Percentiles rank a stretch among this genome's conserved stretches.
These are phyloP conservation scores for Malus hybrid DNA, from an alignment of 331 rosid species.

Conservation along the genomic window DNA sequence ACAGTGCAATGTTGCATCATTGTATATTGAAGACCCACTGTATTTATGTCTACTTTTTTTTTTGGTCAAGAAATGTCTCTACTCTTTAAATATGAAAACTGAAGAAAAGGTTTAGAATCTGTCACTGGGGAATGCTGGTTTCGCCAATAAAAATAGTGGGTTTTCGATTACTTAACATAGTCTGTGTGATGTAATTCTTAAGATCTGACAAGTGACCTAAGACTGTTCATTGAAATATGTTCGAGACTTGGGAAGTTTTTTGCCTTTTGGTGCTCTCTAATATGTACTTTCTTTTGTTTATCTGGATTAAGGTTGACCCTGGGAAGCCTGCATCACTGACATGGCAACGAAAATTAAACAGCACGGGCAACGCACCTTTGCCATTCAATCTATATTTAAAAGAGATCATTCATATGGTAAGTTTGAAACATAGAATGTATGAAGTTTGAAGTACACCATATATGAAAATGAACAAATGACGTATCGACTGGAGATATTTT, in stretches of 20 bases:
- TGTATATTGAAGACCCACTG: neutral
- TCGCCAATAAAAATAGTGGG: neutral
- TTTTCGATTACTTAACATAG: neutral
- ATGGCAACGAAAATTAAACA: constrained; percentile 67
- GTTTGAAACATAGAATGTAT: neutral
- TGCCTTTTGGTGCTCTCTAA: neutral
- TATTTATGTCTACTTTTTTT: neutral
- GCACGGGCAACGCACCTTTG: constrained; percentile 19
- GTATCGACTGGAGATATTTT: neutral
- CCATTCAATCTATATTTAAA: constrained; percentile 40
- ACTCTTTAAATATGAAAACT: neutral
- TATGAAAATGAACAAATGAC: neutral
- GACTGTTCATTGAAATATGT: neutral
- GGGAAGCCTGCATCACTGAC: constrained; percentile 58
- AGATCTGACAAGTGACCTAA: neutral
- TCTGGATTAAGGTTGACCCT: constrained; percentile 44
- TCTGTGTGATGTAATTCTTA: neutral
- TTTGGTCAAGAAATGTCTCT: neutral
- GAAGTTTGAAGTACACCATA: neutral
- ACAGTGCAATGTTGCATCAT: too few species aligned
- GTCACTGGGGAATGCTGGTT: neutral
- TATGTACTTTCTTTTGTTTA: constrained; percentile 2
- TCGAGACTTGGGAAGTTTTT: constrained; percentile 1
- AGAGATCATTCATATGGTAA: constrained; percentile 67
- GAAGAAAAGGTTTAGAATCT: neutral